Conservation (phyloP, 345 rosid genomes). For the Eucalyptus cloeziana region DNA sequence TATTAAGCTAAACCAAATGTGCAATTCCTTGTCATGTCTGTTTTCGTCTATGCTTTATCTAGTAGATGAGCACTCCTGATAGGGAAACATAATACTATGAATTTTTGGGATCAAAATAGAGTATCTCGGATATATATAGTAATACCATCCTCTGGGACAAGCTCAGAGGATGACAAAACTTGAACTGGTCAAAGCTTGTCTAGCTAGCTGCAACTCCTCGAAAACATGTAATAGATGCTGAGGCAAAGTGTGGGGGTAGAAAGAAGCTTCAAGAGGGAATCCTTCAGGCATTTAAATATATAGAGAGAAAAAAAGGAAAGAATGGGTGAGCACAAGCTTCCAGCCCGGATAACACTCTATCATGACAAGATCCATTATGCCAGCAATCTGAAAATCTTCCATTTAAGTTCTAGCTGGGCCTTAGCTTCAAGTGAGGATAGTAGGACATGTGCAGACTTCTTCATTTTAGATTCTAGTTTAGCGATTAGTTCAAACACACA, state of each 20-base stretch:
- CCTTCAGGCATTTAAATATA: not conserved
- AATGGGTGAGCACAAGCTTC: not conserved
- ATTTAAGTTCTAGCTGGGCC: not conserved
- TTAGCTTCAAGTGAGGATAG: not conserved
- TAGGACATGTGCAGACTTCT: not conserved
- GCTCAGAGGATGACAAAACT: not conserved
- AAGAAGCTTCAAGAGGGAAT: not conserved
- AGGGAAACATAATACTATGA: not conserved
- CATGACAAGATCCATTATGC: not conserved
- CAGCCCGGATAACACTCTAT: not conserved
- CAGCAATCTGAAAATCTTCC: not conserved
- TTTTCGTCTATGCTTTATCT: not conserved
- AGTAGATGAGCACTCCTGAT: not conserved
- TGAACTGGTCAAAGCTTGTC: not conserved
- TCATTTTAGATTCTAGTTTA: not conserved
- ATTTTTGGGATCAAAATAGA: not conserved
- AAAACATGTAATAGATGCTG: not conserved
- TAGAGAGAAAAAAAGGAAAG: not conserved
- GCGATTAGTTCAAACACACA: conserved; percentile 2
- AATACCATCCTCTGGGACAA: not conserved
- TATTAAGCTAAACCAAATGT: not conserved
- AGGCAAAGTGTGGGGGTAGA: not conserved
- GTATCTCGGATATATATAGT: not conserved
- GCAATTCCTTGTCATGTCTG: not conserved
- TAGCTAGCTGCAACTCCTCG: not conserved